These are phyloP conservation scores for Pichia ethanolica DNA, from an alignment of 805 yeast genomes.

Conservation along the genomic window DNA sequence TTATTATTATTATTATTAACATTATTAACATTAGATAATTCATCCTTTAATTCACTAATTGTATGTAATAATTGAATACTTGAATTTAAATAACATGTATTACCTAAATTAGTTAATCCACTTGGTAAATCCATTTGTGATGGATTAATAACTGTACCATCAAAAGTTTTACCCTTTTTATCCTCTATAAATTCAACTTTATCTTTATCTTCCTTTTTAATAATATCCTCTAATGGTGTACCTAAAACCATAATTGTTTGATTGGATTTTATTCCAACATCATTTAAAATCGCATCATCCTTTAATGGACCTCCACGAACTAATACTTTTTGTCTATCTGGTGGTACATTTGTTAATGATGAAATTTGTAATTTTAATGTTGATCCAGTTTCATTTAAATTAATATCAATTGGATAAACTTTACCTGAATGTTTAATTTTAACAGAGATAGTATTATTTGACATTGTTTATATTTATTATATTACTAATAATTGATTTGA, in stretches of 20 bases:
- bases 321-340: slow-evolving; percentile 81
- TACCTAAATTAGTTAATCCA: slow-evolving; percentile 65
- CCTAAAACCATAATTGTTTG: slow-evolving; percentile 86
- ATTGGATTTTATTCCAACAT: slow-evolving; percentile 51
- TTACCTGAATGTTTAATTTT: slow-evolving; percentile 65
- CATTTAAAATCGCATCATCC: slow-evolving; percentile 50
- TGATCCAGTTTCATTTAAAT: slow-evolving; percentile 47
- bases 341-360: slow-evolving; percentile 74
- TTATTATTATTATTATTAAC: slow-evolving; percentile 16
- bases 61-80: slow-evolving; percentile 52
- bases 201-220: slow-evolving; percentile 37
- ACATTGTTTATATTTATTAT: too few relatives aligned
- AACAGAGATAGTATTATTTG: background rate
- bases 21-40: slow-evolving; percentile 17
- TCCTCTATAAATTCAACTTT: slow-evolving; percentile 64
- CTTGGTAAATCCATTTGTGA: slow-evolving; percentile 40
- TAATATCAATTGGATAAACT: slow-evolving; percentile 50
- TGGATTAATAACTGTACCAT: slow-evolving; percentile 12
- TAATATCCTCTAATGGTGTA: slow-evolving; percentile 64
- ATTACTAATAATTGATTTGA: too few relatives aligned
- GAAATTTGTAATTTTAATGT: slow-evolving; percentile 64
- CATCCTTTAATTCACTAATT: slow-evolving; percentile 35
- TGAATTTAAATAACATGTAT: slow-evolving; percentile 72
- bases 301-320: slow-evolving; percentile 82
- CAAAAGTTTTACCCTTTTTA: slow-evolving; percentile 23